Evolutionary conservation across 2,329 filamentous ascomycete genomes (phyloP).

Genomic region (Sphaerostilbella broomeana): DNA sequence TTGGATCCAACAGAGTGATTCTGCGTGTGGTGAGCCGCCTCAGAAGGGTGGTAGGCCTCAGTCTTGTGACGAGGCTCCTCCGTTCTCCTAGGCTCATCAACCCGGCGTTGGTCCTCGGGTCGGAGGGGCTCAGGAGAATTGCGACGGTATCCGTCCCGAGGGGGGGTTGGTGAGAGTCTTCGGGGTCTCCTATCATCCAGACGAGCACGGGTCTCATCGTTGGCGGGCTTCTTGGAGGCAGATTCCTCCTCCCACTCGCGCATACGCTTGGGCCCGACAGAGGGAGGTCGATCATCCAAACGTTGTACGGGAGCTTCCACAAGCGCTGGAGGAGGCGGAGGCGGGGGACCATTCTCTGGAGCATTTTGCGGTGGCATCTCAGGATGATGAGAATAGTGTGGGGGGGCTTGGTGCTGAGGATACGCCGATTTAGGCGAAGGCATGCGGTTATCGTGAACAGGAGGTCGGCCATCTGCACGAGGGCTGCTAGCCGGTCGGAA

Average conservation of each 20-base stretch:
- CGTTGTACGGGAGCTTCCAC: constrained; percentile 61
- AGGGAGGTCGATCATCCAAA: constrained; percentile 66
- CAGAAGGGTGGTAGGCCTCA: constrained; percentile 83
- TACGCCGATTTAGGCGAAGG: constrained; percentile 89
- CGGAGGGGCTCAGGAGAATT: constrained; percentile 68
- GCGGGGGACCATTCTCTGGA: constrained; percentile 48
- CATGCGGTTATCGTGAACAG: constrained; percentile 72
- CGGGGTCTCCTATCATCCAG: constrained; percentile 79
- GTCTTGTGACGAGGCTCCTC: constrained; percentile 63
- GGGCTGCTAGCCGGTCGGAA: constrained; percentile 71
- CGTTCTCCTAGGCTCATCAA: constrained; percentile 47
- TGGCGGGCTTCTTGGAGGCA: constrained; percentile 75
- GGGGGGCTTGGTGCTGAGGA: constrained; percentile 60
- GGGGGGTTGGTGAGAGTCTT: constrained; percentile 69
- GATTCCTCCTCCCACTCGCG: constrained; percentile 90
- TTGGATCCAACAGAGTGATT: constrained; percentile 47
- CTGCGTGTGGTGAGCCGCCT: constrained; percentile 71
- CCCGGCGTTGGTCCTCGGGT: constrained; percentile 55
- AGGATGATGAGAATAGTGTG: constrained; percentile 61
- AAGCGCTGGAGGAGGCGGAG: constrained; percentile 42
- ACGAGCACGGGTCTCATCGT: constrained; percentile 78
- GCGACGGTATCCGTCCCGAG: constrained; percentile 62
- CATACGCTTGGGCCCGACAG: constrained; percentile 73
- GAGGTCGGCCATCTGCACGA: constrained; percentile 74
- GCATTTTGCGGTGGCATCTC: constrained; percentile 55